Base-by-base conservation (phyloP, 176 grass and related monocot species). In the Neostapfia colusana region DNA sequence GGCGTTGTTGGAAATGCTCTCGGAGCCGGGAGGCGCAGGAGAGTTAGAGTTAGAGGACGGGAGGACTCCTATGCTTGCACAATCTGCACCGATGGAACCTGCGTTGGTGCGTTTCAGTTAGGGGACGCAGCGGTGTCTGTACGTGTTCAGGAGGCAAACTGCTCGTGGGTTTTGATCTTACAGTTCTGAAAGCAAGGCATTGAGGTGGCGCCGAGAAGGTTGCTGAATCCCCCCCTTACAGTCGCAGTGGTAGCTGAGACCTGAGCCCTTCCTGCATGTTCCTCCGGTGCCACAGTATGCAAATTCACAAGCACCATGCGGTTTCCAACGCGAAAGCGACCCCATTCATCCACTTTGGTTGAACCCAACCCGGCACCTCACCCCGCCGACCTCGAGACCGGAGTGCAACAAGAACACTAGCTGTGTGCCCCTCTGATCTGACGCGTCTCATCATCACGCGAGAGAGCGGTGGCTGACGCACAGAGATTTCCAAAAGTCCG, bases 51-150 rank as follows among this genome's bases (percentile, higher is more conserved):
- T 90, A 27, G 86, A 75, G 48, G 79, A 37, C 26, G 88, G 70
- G 54, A 81, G 23, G 45, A 88, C 61, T 42, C 94, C 94, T 13
- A 97, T 63, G 57, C 79, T 82, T 3, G 78, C 38, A 37, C 94
- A 97, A 84, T 97, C 75, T 3, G 67, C 86, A 45, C 94, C 91
- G 0, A 87, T 50, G 43, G 93, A 93, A 87, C 93, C 93, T 97
- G 74, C 16, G 85, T 36, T 13, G 24, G 80, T 44, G 10, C 8
- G 3, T 51, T 39, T 42, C 26, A 70, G 27, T 88, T 40, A 50
- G 35, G 28, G 37, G 69, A 13, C 9, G 36, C 27, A 15, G 20
- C 7, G 49, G 31, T 3, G 2, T 31, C 55, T 24, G 43, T n/a
- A n/a, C n/a, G n/a, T 26, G 18, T 23, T 51, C 27, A 62, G 13